Conservation (phyloP, 2,329 filamentous ascomycete species). For the Ustilaginoidea virens region DNA sequence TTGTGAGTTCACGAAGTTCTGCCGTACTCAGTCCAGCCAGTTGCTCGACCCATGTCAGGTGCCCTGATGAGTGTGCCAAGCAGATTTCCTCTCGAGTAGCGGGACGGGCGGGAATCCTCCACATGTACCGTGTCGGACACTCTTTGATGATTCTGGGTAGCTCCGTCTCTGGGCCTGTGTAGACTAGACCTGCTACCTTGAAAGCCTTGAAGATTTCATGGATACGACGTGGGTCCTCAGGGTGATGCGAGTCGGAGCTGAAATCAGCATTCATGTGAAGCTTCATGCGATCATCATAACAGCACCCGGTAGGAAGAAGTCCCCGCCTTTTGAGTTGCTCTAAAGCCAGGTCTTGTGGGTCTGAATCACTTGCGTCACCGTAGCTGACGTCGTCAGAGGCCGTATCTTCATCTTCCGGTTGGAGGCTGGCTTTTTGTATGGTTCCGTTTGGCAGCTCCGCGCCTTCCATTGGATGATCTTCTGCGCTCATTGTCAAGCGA, state of each 20-base stretch:
- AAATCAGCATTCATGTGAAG: slow-evolving; percentile 79
- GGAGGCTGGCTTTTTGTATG: slow-evolving; percentile 7
- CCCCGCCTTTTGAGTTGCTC: slow-evolving; percentile 26
- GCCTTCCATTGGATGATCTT: slow-evolving; percentile 28
- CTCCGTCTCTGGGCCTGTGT: slow-evolving; percentile 38
- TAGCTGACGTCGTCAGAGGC: slow-evolving; percentile 19
- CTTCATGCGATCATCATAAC: slow-evolving; percentile 92
- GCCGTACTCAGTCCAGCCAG: slow-evolving; percentile 38
- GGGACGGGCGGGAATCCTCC: slow-evolving; percentile 62
- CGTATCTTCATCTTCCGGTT: slow-evolving; percentile 13
- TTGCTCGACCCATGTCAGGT: slow-evolving; percentile 62
- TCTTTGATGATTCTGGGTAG: slow-evolving; percentile 34
- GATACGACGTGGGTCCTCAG: slow-evolving; percentile 85
- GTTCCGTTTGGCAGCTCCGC: slow-evolving; percentile 16
- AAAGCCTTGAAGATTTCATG: slow-evolving; percentile 87
- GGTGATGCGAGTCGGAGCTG: slow-evolving; percentile 63
- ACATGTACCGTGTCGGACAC: slow-evolving; percentile 47
- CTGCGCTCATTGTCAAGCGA: slow-evolving; percentile 22
- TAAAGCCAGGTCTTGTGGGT: slow-evolving; percentile 20
- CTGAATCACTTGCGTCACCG: slow-evolving; percentile 19
- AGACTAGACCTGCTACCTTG: slow-evolving; percentile 66
- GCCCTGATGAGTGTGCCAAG: slow-evolving; percentile 59
- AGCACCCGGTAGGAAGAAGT: slow-evolving; percentile 56
- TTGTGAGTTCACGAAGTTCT: slow-evolving; percentile 54
- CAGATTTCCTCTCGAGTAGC: slow-evolving; percentile 71